phyloP scores from a whole-genome alignment of 306 rosid genomes.

The Cicer cuneatum region DNA sequence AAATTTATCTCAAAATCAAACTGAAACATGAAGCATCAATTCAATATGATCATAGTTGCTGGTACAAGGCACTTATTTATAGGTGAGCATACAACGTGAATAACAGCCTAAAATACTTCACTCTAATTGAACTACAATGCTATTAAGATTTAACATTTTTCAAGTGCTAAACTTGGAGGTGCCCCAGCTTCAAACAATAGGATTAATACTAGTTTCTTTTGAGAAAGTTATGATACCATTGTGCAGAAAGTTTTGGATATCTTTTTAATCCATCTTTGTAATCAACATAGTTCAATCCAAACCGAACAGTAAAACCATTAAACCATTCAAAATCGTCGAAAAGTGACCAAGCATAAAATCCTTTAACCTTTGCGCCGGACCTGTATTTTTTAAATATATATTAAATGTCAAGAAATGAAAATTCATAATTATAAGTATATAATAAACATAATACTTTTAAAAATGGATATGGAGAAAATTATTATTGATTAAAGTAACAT shows the following conservation, averaged over 20 bases:
- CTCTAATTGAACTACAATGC: too few relatives aligned
- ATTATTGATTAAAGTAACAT: too few relatives aligned
- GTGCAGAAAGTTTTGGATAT: constrained; percentile 53
- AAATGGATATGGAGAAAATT: too few relatives aligned
- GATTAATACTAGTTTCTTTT: neutral
- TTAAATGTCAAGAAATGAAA: neutral
- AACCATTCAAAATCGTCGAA: constrained; percentile 59
- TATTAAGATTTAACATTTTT: too few relatives aligned
- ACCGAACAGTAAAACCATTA: constrained; percentile 49
- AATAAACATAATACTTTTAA: too few relatives aligned
- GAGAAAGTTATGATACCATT: constrained; percentile 46
- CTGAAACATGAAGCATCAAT: neutral
- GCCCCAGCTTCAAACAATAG: neutral
- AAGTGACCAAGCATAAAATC: constrained; percentile 66
- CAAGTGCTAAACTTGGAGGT: neutral
- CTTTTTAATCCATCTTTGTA: constrained; percentile 3
- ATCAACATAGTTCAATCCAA: constrained; percentile 59
- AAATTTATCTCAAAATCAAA: neutral
- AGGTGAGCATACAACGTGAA: neutral
- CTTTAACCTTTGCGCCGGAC: constrained; percentile 56
- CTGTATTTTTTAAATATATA: constrained; percentile 28
- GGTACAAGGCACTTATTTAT: neutral
- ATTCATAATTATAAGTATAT: neutral
- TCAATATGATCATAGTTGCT: neutral
- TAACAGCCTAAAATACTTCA: neutral